Conservation (phyloP, 768 basidiomycete genomes). For the Auriscalpium orientale region DNA sequence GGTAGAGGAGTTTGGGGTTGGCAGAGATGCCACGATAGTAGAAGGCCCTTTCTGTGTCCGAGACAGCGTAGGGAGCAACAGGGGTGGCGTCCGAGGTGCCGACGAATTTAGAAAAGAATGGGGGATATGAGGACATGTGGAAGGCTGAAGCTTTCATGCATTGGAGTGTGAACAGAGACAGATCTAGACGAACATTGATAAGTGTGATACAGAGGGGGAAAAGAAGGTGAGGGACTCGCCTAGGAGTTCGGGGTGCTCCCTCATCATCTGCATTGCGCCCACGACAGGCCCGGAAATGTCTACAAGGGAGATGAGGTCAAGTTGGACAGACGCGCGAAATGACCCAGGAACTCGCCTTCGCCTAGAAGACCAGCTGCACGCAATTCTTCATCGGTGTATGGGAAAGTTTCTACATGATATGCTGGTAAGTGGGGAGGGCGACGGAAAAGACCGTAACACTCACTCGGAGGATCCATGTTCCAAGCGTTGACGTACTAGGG, state of each 20-base stretch:
- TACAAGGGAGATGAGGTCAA: neutral
- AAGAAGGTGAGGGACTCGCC: neutral
- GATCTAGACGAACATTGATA: neutral
- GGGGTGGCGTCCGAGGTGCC: conserved; percentile 4
- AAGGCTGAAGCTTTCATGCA: neutral
- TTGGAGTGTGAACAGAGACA: neutral
- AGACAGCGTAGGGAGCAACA: conserved; percentile 1
- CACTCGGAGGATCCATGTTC: neutral
- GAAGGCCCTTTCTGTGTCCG: neutral
- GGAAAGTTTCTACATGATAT: neutral
- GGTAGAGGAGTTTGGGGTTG: conserved; percentile 2
- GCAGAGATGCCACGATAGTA: neutral
- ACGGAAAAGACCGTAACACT: neutral
- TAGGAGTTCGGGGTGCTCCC: neutral
- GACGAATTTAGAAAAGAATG: neutral
- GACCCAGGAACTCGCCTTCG: neutral
- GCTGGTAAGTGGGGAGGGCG: neutral
- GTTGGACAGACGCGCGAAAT: neutral
- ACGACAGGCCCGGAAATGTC: neutral
- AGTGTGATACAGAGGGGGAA: neutral
- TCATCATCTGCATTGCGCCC: neutral
- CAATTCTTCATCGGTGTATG: neutral
- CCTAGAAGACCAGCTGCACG: neutral
- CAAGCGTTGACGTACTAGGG: neutral
- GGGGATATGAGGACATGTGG: neutral